Evolutionary conservation across 2,329 filamentous ascomycete species (phyloP).

Genomic region (Penicillium griseofulvum): DNA sequence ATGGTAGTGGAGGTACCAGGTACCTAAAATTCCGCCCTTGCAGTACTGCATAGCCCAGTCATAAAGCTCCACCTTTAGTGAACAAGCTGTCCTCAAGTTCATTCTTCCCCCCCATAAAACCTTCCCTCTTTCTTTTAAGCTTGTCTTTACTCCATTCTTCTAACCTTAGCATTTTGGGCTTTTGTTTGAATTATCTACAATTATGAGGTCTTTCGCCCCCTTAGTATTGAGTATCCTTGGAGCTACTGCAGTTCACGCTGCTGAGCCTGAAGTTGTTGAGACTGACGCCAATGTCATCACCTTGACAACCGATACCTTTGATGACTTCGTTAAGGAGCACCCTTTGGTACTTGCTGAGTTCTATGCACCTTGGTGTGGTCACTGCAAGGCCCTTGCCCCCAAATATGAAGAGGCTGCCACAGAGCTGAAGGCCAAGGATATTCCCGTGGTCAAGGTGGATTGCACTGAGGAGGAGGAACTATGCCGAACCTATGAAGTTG

Average conservation of each 20-base stretch:
- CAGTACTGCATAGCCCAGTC: conserved; percentile 29
- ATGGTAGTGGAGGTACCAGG: background rate
- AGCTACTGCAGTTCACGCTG: conserved; percentile 35
- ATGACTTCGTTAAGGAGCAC: conserved; percentile 79
- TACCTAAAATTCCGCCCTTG: conserved; percentile 10
- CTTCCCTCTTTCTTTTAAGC: conserved; percentile 13
- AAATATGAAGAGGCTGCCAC: conserved; percentile 52
- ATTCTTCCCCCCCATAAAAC: conserved; percentile 17
- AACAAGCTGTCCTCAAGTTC: conserved; percentile 45
- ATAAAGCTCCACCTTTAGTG: conserved; percentile 34
- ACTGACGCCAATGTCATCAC: conserved; percentile 72
- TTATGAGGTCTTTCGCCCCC: conserved; percentile 42
- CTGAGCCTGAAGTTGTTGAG: conserved; percentile 29
- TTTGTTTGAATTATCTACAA: conserved; percentile 4
- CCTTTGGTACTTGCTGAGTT: conserved; percentile 94
- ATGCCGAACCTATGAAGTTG: conserved; percentile 84
- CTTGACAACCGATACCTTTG: conserved; percentile 82
- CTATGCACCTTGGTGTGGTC: conserved; percentile 94
- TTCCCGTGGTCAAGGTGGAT: conserved; percentile 58
- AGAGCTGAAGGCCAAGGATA: conserved; percentile 50
- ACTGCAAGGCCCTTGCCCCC: conserved; percentile 90
- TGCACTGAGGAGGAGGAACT: conserved; percentile 93
- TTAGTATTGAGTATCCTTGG: conserved; percentile 42
- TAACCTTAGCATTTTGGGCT: conserved; percentile 7
- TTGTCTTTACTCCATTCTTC: background rate